Percentiles rank a stretch among this genome's conserved stretches.
Evolutionary conservation across 202 grass and related monocot species (phyloP).

Genomic region (Digitaria exilis): DNA sequence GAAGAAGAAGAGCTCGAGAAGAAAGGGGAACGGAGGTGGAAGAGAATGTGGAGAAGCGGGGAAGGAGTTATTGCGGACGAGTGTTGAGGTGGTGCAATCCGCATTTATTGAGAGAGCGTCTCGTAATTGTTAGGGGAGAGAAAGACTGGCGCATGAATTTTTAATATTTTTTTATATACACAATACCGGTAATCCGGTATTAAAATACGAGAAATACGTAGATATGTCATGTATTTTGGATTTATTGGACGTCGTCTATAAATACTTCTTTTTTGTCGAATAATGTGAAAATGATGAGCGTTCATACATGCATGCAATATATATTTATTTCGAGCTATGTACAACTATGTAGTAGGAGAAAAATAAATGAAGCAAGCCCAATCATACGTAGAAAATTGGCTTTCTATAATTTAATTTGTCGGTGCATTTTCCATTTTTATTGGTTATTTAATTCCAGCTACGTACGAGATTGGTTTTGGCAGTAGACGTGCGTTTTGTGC

Average conservation of each 20-base stretch:
- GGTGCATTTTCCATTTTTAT: not conserved
- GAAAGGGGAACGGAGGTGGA: slow-evolving; percentile 61
- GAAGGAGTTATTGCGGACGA: slow-evolving; percentile 79
- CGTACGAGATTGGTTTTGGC: no score
- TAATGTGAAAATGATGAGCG: slow-evolving; percentile 4
- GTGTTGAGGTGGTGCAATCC: slow-evolving; percentile 91
- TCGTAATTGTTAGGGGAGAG: slow-evolving; percentile 61
- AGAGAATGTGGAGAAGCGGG: slow-evolving; percentile 71
- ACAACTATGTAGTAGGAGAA: slow-evolving; percentile 32
- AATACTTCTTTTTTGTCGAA: not conserved
- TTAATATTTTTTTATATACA: not conserved
- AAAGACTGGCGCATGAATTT: slow-evolving; percentile 30
- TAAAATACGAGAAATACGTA: not conserved
- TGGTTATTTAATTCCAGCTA: not conserved
- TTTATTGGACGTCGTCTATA: not conserved
- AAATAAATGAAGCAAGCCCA: not conserved
- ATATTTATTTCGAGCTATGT: slow-evolving; percentile 16
- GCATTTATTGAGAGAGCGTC: slow-evolving; percentile 84
- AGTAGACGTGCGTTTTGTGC: not conserved
- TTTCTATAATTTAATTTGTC: not conserved
- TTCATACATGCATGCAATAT: slow-evolving; percentile 27
- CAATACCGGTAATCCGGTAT: slow-evolving; percentile 19
- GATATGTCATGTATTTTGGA: slow-evolving; percentile 17
- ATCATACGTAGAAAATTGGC: not conserved
- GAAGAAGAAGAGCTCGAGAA: slow-evolving; percentile 39